phyloP scores from a whole-genome alignment of 352 stramenopile genomes.

The Pythium sp. region DNA sequence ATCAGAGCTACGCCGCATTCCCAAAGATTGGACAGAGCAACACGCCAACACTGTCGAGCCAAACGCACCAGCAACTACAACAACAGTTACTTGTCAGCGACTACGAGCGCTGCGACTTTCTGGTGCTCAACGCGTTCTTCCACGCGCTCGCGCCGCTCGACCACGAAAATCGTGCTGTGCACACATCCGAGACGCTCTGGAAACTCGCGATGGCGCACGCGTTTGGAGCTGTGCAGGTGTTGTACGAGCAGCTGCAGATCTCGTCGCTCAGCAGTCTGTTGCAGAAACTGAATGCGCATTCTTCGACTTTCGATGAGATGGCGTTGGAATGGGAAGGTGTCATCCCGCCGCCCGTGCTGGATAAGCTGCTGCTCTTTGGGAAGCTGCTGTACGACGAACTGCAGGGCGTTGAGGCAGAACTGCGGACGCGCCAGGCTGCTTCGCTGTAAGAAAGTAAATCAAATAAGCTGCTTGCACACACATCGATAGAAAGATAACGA shows the following conservation, averaged over 20 bases:
- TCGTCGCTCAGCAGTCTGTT: slow-evolving; percentile 33
- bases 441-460: neutral
- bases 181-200: slow-evolving; percentile 34
- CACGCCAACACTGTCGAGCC: neutral
- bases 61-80: neutral
- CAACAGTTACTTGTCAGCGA: neutral
- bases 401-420: slow-evolving; percentile 5
- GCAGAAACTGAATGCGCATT: neutral
- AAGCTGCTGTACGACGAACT: slow-evolving; percentile 20
- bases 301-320: neutral
- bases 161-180: slow-evolving; percentile 26
- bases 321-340: slow-evolving; percentile 2
- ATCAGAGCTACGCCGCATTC: neutral
- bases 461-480: too few relatives aligned
- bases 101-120: slow-evolving; percentile 38
- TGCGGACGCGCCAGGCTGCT: neutral
- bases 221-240: slow-evolving; percentile 19
- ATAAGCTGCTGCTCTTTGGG: slow-evolving; percentile 31
- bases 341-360: slow-evolving; percentile 21
- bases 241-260: slow-evolving; percentile 29
- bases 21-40: slow-evolving; percentile 4
- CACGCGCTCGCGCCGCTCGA: slow-evolving; percentile 44
- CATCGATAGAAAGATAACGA: too few relatives aligned
- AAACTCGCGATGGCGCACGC: slow-evolving; percentile 33
- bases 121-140: slow-evolving; percentile 48